Base-by-base conservation (phyloP, 257 asterid genomes). In the Nicotiana tabacum region DNA sequence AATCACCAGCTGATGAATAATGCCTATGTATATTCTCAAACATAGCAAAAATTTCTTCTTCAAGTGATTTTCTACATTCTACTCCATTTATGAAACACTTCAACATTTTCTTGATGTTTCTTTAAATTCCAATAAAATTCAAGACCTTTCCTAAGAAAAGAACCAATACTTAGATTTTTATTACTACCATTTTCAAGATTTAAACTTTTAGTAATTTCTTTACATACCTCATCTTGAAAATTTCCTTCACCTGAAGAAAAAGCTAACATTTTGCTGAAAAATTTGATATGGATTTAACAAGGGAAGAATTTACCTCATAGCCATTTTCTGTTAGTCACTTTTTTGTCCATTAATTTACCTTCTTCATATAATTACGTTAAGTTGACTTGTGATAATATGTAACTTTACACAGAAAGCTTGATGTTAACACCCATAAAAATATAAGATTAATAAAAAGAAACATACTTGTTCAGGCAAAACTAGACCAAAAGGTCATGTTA, bases 251-350 rank as follows among this genome's bases (percentile, higher is more conserved):
- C 95, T 60, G 92, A 96, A 48, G 94, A 83, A 85, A 91, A 90
- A 86, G 91, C 90, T 96, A 93, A 90, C 35, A 95, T 85, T 58
- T 86, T 90, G 46, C 88, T 70, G 87, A 92, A 95, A 95, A 87
- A 1, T 1, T 46, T 4, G 95, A 87, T 55, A 95, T 85, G 32
- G 94, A 93, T 16, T 91, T 90, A 16, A 93, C 94, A 35, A 91
- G 18, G 51, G 92, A 74, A 11, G 91, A 91, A 68, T 62, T 62
- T 3, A 95, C 78, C 57, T 65, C 84, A 64, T 76, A 64, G 12
- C 98, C 98, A 32, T 94, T 97, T 86, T 95, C 98, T 4, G 97
- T 94, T 8, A 3, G 94, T 91, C 79, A 91, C 35, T 1, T 96
- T 91, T 56, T 87, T 91, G 3, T 88, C 95, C 0, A 66, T 51